Evolutionary conservation across 2,329 filamentous ascomycete species (phyloP).

Genomic region (Aspergillus neoniger): DNA sequence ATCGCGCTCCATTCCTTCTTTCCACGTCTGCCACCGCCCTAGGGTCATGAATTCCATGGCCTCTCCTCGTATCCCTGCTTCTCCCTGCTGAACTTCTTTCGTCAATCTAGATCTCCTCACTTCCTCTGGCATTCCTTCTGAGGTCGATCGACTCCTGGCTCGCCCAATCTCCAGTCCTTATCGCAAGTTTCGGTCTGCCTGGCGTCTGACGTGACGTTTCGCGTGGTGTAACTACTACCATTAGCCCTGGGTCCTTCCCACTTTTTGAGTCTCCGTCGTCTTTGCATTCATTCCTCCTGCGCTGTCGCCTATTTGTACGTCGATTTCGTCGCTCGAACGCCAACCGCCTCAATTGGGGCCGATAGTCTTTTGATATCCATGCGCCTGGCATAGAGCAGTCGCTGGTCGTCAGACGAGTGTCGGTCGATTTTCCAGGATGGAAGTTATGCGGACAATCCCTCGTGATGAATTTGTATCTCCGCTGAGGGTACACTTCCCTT

Average conservation of each 20-base stretch:
- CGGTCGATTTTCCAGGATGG: constrained; percentile 18
- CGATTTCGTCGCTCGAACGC: not conserved
- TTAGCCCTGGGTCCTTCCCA: constrained; percentile 3
- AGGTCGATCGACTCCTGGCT: constrained; percentile 7
- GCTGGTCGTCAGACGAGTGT: constrained; percentile 7
- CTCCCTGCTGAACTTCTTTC: constrained; percentile 14
- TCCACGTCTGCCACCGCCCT: constrained; percentile 20
- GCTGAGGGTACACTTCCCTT: not conserved
- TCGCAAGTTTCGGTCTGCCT: constrained; percentile 11
- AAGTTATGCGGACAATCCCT: constrained; percentile 14
- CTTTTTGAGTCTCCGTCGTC: not conserved
- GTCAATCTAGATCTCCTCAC: constrained; percentile 2
- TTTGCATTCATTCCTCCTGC: not conserved
- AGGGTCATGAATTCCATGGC: constrained; percentile 21
- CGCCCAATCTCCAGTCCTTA: not conserved
- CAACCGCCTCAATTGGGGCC: constrained; percentile 10
- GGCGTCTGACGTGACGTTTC: not conserved
- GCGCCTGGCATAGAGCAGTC: constrained; percentile 14
- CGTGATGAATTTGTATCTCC: constrained; percentile 1
- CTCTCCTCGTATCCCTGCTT: constrained; percentile 17
- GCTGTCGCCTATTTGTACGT: not conserved
- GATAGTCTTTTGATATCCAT: constrained; percentile 15
- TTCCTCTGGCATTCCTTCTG: constrained; percentile 2
- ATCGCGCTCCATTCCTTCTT: constrained; percentile 18
- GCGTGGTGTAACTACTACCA: constrained; percentile 6